Conservation (phyloP, 1,139 yeast species). For the Scheffersomyces illinoinensis region DNA sequence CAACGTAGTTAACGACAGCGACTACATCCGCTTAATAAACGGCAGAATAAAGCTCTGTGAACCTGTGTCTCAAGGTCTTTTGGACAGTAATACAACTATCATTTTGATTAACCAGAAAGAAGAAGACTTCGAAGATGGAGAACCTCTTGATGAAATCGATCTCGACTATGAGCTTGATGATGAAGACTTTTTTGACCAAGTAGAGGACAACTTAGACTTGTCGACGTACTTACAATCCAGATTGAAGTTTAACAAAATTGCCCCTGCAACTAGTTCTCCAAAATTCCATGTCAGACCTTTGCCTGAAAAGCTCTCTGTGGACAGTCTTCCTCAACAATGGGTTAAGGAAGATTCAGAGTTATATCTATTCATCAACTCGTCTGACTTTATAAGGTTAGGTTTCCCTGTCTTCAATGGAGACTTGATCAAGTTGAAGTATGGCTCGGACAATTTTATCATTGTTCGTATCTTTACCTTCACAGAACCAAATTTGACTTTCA, state of each 20-base stretch:
- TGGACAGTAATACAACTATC: constrained; percentile 45
- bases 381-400: constrained; percentile 56
- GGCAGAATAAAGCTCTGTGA: constrained; percentile 64
- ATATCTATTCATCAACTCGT: constrained; percentile 53
- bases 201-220: constrained; percentile 26
- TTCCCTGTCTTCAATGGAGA: constrained; percentile 69
- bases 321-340: constrained; percentile 29
- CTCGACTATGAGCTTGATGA: constrained; percentile 6
- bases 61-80: constrained; percentile 71
- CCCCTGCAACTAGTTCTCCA: constrained; percentile 3
- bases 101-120: constrained; percentile 48
- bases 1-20: constrained; percentile 34
- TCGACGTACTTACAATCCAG: constrained; percentile 38
- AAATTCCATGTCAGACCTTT: constrained; percentile 30
- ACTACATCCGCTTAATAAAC: constrained; percentile 40
- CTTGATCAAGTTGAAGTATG: constrained; percentile 42
- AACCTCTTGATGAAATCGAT: constrained; percentile 5
- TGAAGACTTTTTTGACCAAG: constrained; percentile 7
- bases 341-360: constrained; percentile 44
- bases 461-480: constrained; percentile 59
- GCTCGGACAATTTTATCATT: constrained; percentile 22
- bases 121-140: constrained; percentile 8
- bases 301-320: constrained; percentile 27
- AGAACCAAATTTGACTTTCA: constrained; percentile 56
- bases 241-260: constrained; percentile 21